A percentile compares a stretch with the other conserved stretches of the same genome.
These are phyloP conservation scores for Pichia deserticola DNA, from an alignment of 805 yeast species.

Conservation along the genomic window DNA sequence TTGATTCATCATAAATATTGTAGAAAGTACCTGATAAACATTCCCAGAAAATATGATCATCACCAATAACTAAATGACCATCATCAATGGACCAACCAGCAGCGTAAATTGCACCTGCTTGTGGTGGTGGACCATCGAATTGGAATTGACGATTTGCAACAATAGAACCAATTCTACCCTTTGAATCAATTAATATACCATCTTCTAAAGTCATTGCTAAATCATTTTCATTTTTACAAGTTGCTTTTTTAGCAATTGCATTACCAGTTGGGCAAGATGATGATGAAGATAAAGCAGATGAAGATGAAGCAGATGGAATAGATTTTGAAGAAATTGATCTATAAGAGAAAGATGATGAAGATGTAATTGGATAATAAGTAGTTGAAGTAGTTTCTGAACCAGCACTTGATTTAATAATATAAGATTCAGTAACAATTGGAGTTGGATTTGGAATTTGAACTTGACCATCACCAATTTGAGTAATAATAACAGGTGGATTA, in stretches of 20 bases:
- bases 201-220: conserved; percentile 37
- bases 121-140: conserved; percentile 61
- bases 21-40: conserved; percentile 51
- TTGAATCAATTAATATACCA: conserved; percentile 37
- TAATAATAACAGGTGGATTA: conserved; percentile 8
- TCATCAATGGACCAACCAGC: conserved; percentile 45
- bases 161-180: conserved; percentile 50
- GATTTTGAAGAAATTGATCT: conserved; percentile 11
- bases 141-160: conserved; percentile 60
- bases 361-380: conserved; percentile 32
- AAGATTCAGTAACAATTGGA: conserved; percentile 25
- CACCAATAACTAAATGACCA: conserved; percentile 44
- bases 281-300: conserved; percentile 8
- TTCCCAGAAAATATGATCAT: conserved; percentile 40
- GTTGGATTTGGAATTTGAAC: conserved; percentile 33
- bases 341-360: conserved; percentile 29
- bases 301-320: conserved; percentile 7
- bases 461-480: conserved; percentile 35
- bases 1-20: conserved; percentile 46
- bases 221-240: conserved; percentile 32
- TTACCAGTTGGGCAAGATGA: conserved; percentile 21
- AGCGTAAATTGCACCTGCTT: conserved; percentile 49
- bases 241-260: conserved; percentile 16
- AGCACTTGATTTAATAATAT: conserved; percentile 13
- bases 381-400: conserved; percentile 30